Evolutionary conservation across 2,329 filamentous ascomycete species (phyloP), one percentile per base, ranked within the genome.

Genomic region (Pyricularia sp.): DNA sequence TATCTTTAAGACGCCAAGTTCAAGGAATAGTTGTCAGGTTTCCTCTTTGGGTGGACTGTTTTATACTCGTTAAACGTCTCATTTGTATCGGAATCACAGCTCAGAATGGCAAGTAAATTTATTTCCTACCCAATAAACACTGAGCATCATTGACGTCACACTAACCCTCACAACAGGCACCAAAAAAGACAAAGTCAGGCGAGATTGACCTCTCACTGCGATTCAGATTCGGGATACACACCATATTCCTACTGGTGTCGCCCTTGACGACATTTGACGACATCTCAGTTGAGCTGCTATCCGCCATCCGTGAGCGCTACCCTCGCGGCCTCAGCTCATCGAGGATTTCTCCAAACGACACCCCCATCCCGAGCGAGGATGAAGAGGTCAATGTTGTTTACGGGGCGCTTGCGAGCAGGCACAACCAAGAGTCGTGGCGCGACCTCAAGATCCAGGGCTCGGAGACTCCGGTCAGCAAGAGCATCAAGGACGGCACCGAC

Each of bases 151-250:
- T 58, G 65, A 66, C 26, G 50, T 68, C 25, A 67, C 66, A 33
- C 17, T 30, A 23, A 50, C 31, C 30, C 33, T 50, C 26, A 2
- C 28, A 9, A 31, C 28, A 58, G 63, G 36, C 64, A n/a, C 28
- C 58, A 10, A 68, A 64, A 33, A 55, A 33, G 30, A 67, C 3
- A 12, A 50, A 64, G 42, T 7, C 9, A 23, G 64, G n/a, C 70
- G 83, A 87, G 64, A 79, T 83, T n/a, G 81, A 85, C 72, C 82
- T 86, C 73, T 92, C 90, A 11, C 80, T 94, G 69, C 85, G 89
- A 70, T 88, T 94, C 80, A 93, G 92, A 78, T 85, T 91, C 76
- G 88, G 90, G 75, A 86, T 87, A 69, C 86, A 88, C 73, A 93
- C 90, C 4, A 82, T 93, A 72, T 86, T 91, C 73, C 82, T 93